A percentile compares a stretch with the other conserved stretches of the same genome.
These are phyloP conservation scores for Blakeslea trispora DNA, from an alignment of 371 early-diverging fungal genomes.

Conservation along the genomic window DNA sequence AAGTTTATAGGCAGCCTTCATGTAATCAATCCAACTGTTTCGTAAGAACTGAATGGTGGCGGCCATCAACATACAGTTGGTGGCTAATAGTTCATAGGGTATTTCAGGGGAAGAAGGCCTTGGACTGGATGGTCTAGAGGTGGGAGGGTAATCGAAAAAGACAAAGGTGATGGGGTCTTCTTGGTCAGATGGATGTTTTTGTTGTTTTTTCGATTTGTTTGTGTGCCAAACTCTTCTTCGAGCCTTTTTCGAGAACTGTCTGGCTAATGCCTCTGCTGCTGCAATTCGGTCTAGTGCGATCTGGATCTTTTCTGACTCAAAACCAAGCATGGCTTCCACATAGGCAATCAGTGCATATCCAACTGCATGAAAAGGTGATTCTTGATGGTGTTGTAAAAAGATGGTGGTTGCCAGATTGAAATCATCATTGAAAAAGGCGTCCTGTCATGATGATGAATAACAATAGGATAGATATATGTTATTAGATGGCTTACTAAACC, in stretches of 20 bases:
- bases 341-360: constrained; percentile 51
- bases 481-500: constrained; percentile 40
- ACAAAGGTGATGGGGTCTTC: constrained; percentile 1
- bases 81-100: constrained; percentile 43
- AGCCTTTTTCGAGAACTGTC: constrained; percentile 36
- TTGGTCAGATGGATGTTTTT: neutral
- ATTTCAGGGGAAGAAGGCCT: constrained; percentile 17
- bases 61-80: constrained; percentile 51
- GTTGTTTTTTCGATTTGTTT: neutral
- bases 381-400: constrained; percentile 39
- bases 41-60: constrained; percentile 51
- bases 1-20: constrained; percentile 50
- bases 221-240: constrained; percentile 24
- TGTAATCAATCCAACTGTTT: constrained; percentile 51
- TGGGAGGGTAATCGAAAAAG: constrained; percentile 3
- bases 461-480: neutral
- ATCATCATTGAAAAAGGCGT: constrained; percentile 51
- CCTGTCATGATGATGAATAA: constrained; percentile 19
- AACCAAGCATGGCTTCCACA: constrained; percentile 52
- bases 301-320: constrained; percentile 42
- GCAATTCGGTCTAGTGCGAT: constrained; percentile 44
- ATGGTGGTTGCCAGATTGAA: constrained; percentile 45
- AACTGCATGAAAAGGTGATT: constrained; percentile 54
- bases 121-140: neutral
- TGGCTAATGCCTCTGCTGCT: constrained; percentile 37